Conservation (phyloP, 805 yeast genomes). For the Ogataea ramenticola region DNA sequence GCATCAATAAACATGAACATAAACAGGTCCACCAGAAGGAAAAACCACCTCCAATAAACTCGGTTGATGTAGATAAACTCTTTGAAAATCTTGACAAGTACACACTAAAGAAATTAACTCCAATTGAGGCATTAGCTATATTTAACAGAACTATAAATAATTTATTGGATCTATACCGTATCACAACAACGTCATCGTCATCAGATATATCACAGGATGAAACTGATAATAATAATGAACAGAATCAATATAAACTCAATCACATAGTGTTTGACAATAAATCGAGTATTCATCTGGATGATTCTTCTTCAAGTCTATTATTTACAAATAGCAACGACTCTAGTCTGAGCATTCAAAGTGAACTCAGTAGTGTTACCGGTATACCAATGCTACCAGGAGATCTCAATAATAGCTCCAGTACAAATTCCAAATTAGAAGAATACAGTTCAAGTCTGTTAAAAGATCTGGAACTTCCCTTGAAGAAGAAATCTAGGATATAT, state of each 20-base stretch:
- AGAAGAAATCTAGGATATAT: slow-evolving; percentile 17
- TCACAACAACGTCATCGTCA: not conserved
- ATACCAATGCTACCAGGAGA: not conserved
- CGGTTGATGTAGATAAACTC: slow-evolving; percentile 28
- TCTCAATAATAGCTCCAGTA: not conserved
- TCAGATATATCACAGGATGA: no score
- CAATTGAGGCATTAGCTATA: slow-evolving; percentile 23
- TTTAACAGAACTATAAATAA: slow-evolving; percentile 20
- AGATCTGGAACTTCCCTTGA: slow-evolving; percentile 21
- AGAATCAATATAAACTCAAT: no score
- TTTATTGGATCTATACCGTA: slow-evolving; percentile 11
- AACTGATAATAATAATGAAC: not conserved
- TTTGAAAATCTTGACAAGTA: slow-evolving; percentile 14
- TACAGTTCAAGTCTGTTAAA: not conserved
- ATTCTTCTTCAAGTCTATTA: not conserved
- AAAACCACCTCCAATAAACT: slow-evolving; percentile 5
- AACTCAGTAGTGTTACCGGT: not conserved
- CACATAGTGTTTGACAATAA: not conserved
- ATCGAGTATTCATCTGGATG: not conserved
- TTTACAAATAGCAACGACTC: not conserved
- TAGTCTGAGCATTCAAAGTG: not conserved
- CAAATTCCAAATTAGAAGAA: not conserved
- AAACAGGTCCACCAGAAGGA: not conserved
- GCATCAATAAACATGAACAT: not conserved
- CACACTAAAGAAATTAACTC: slow-evolving; percentile 14